Evolutionary conservation across 768 basidiomycete species (phyloP).

Genomic region (Hypsizygus marmoreus): DNA sequence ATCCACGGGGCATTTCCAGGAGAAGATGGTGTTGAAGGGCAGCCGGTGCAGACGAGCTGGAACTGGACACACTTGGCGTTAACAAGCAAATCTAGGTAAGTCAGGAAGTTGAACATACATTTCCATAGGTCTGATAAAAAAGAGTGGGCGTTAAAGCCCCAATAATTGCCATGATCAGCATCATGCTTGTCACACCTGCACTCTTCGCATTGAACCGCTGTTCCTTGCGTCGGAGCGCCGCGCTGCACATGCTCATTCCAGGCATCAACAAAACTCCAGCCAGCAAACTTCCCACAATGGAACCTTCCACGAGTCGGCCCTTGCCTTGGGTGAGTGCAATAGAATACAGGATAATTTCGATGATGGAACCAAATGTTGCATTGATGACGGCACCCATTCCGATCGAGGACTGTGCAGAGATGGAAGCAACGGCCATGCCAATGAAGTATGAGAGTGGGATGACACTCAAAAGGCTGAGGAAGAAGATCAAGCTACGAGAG

Average conservation of each 20-base stretch:
- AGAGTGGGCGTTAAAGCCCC: conserved; percentile 93
- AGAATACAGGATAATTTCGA: conserved; percentile 91
- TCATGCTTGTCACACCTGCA: conserved; percentile 97
- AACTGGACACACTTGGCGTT: conserved; percentile 53
- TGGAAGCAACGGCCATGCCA: conserved; percentile 99
- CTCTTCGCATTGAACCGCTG: conserved; percentile 99
- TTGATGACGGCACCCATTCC: conserved; percentile 99
- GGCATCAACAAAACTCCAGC: conserved; percentile 98
- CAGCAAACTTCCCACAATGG: conserved; percentile 91
- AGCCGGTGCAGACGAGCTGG: conserved; percentile 82
- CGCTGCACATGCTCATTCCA: conserved; percentile 92
- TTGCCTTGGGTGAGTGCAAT: conserved; percentile 91
- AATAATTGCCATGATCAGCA: conserved; percentile 99
- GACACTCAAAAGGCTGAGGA: conserved; percentile 83
- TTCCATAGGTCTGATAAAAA: conserved; percentile 98
- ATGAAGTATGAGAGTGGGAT: conserved; percentile 99
- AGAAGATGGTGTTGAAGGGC: conserved; percentile 51
- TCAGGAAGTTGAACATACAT: conserved; percentile 57
- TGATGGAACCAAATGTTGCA: conserved; percentile 97
- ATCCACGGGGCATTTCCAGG: conserved; percentile 64
- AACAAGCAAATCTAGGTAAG: conserved; percentile 1
- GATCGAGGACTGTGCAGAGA: conserved; percentile 97
- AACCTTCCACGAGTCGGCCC: conserved; percentile 94
- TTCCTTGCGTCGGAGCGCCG: conserved; percentile 88
- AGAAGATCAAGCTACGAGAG: conserved; percentile 78